These are phyloP conservation scores for Xylariaceae sp. DNA, from an alignment of 2,329 filamentous ascomycete species.

Conservation along the genomic window DNA sequence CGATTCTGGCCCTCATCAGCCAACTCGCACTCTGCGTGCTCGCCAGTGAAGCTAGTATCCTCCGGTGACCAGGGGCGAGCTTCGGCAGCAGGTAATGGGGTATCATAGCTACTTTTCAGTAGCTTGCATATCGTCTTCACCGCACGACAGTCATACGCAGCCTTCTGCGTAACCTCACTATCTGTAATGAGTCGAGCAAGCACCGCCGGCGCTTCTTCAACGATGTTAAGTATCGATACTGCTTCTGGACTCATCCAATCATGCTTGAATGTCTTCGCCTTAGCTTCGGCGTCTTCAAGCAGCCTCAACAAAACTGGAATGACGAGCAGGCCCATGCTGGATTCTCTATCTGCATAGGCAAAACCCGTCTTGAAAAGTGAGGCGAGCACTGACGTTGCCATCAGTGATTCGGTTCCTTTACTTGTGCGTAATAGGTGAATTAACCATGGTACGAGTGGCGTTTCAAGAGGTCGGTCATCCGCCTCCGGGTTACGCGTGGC, in stretches of 20 bases:
- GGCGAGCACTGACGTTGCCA: conserved; percentile 64
- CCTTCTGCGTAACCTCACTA: conserved; percentile 72
- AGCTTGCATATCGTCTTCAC: conserved; percentile 44
- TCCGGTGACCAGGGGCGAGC: conserved; percentile 36
- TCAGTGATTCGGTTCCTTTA: conserved; percentile 54
- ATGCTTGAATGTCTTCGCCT: conserved; percentile 35
- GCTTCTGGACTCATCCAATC: conserved; percentile 23
- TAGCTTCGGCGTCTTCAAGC: conserved; percentile 48
- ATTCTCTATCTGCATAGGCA: conserved; percentile 58
- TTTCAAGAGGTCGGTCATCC: conserved; percentile 58
- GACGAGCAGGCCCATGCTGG: conserved; percentile 60
- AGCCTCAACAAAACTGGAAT: conserved; percentile 65
- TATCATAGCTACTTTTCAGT: conserved; percentile 48
- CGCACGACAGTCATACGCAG: conserved; percentile 63
- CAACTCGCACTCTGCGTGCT: conserved; percentile 42
- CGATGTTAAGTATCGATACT: conserved; percentile 46
- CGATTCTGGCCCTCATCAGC: conserved; percentile 58
- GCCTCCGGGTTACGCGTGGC: conserved; percentile 28
- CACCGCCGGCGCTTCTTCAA: conserved; percentile 68
- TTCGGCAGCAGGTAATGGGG: conserved; percentile 33
- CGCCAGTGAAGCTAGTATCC: conserved; percentile 15
- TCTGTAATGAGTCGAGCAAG: conserved; percentile 75
- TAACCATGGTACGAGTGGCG: conserved; percentile 67
- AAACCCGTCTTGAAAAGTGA: conserved; percentile 64
- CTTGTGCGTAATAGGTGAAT: conserved; percentile 57